A percentile compares a stretch with the other conserved stretches of the same genome.
These are phyloP conservation scores for Crithidia thermophila DNA, from an alignment of 208 protist species.

Conservation along the genomic window DNA sequence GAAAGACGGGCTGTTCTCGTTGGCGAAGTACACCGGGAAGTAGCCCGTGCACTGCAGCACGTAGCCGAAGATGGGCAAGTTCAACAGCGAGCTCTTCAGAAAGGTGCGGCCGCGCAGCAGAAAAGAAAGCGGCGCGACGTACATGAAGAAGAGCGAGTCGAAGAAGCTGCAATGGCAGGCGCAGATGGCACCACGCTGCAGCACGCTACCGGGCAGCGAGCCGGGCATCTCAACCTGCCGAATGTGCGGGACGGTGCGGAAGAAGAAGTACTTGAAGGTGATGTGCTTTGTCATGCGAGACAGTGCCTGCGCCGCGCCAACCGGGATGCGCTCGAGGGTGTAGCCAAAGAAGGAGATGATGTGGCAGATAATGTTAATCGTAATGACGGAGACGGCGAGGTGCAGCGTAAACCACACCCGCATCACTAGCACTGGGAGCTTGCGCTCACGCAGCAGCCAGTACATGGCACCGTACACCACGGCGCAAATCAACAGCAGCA, in stretches of 20 bases:
- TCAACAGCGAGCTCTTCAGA: conserved; percentile 58
- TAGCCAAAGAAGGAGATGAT: conserved; percentile 33
- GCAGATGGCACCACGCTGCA: conserved; percentile 41
- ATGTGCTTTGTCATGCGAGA: conserved; percentile 42
- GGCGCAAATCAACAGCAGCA: conserved; percentile 11
- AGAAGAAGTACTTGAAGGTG: conserved; percentile 43
- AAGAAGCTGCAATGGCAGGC: conserved; percentile 82
- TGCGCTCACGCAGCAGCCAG: conserved; percentile 40
- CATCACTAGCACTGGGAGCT: conserved; percentile 49
- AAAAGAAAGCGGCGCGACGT: conserved; percentile 36
- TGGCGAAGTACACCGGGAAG: conserved; percentile 81
- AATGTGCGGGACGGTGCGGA: conserved; percentile 51
- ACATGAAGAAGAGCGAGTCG: conserved; percentile 66
- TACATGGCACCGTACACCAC: conserved; percentile 41
- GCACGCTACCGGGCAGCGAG: conserved; percentile 36
- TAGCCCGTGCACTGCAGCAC: conserved; percentile 60
- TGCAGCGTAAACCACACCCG: conserved; percentile 60
- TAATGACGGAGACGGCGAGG: conserved; percentile 31
- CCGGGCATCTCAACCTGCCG: conserved; percentile 46
- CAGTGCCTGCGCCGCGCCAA: conserved; percentile 29
- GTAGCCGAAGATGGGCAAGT: conserved; percentile 68
- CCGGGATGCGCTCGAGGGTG: conserved; percentile 29
- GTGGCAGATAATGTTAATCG: conserved; percentile 34
- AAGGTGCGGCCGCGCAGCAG: conserved; percentile 55
- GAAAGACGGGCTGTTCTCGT: conserved; percentile 48